phyloP scores from a whole-genome alignment of 192 early-diverging fungal species.

The Ambispora gerdemannii region DNA sequence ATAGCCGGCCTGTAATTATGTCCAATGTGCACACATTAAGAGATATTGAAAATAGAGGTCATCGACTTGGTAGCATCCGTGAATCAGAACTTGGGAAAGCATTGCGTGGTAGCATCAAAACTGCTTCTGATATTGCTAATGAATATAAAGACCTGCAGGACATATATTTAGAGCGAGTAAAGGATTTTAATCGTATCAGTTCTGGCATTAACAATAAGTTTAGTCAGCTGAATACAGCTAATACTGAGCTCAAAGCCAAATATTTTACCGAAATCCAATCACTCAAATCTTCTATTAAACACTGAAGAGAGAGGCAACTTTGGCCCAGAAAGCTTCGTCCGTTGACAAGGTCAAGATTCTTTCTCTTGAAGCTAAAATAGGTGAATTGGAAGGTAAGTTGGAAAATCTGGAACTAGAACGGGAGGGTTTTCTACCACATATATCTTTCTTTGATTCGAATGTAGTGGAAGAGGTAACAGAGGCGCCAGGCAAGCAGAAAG shows the following conservation, averaged over 20 bases:
- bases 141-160: neutral
- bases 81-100: neutral
- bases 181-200: neutral
- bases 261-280: neutral
- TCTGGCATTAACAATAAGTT: neutral
- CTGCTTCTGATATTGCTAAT: neutral
- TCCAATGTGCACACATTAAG: neutral
- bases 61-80: neutral
- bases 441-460: neutral
- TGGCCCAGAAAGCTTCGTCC: neutral
- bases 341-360: neutral
- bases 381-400: neutral
- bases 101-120: neutral
- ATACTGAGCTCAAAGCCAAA: neutral
- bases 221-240: neutral
- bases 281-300: neutral
- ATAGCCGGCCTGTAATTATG: neutral
- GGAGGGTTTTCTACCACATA: neutral
- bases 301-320: neutral
- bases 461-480: neutral
- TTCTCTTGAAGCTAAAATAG: constrained; percentile 5
- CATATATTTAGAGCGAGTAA: neutral
- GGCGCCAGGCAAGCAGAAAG: neutral
- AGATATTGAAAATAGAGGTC: neutral
- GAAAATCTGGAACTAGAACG: neutral